phyloP scores from a whole-genome alignment of 2,329 filamentous ascomycete species.

The Neoscytalidium dimidiatum region DNA sequence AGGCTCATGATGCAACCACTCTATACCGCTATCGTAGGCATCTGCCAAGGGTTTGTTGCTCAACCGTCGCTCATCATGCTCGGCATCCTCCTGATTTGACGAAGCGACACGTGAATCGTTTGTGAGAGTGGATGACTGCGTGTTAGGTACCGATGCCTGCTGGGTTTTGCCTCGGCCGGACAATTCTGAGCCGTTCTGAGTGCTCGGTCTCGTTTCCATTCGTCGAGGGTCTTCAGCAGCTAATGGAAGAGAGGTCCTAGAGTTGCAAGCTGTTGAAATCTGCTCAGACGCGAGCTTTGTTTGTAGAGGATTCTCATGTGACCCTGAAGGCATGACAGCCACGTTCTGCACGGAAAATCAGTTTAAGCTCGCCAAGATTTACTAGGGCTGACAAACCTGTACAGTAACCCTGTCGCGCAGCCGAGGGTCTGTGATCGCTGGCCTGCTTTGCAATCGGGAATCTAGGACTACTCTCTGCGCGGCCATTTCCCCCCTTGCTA shows the following conservation, averaged over 20 bases:
- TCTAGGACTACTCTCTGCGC: background rate
- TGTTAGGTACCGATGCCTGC: no score
- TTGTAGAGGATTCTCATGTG: background rate
- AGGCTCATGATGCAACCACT: background rate
- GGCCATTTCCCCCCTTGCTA: background rate
- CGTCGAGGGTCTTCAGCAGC: background rate
- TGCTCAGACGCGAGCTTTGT: background rate
- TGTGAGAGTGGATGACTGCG: no score
- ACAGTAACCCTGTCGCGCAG: background rate
- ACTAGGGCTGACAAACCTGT: background rate
- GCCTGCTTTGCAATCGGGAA: background rate
- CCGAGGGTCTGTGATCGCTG: background rate
- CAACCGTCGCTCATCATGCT: background rate
- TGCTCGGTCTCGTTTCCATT: background rate
- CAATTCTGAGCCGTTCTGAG: no score
- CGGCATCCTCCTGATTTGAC: background rate
- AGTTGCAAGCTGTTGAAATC: background rate
- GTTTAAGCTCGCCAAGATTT: background rate
- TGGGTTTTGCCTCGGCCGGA: no score
- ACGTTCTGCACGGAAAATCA: background rate
- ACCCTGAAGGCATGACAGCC: background rate
- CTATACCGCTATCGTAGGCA: background rate
- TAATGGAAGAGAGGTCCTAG: background rate
- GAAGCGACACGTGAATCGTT: no score
- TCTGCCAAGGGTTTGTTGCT: background rate